A percentile compares a stretch with the other conserved stretches of the same genome.
Conservation (phyloP, 768 basidiomycete species). For the Xerocomellus dryophilus region DNA sequence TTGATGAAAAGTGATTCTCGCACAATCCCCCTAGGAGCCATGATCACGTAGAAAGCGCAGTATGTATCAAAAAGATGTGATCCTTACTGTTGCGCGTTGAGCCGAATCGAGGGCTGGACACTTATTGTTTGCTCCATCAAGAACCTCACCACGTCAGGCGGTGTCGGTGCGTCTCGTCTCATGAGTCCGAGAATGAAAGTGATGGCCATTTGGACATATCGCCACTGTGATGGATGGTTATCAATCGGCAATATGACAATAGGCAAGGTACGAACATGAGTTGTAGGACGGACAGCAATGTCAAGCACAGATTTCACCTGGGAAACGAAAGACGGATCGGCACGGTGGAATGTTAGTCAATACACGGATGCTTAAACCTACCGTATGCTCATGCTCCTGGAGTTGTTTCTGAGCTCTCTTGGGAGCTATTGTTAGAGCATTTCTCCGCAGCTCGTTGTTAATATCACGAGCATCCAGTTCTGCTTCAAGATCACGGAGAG, state of each 20-base stretch:
- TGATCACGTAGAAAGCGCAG: not conserved
- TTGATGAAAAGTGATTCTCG: slow-evolving; percentile 69
- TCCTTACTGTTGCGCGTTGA: slow-evolving; percentile 59
- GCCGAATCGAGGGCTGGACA: slow-evolving; percentile 66
- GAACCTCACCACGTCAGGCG: slow-evolving; percentile 55
- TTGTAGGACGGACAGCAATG: slow-evolving; percentile 57
- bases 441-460: slow-evolving; percentile 41
- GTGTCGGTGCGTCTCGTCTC: slow-evolving; percentile 56
- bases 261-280: slow-evolving; percentile 56
- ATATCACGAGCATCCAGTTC: slow-evolving; percentile 49
- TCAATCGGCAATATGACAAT: slow-evolving; percentile 3
- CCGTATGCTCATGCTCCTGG: slow-evolving; percentile 48
- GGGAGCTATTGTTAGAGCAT: slow-evolving; percentile 42
- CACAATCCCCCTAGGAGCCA: slow-evolving; percentile 52
- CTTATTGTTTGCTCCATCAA: slow-evolving; percentile 65
- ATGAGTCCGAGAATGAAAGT: slow-evolving; percentile 60
- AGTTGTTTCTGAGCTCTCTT: slow-evolving; percentile 45
- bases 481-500: slow-evolving; percentile 44
- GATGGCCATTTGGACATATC: slow-evolving; percentile 71
- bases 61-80: not conserved
- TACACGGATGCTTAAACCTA: slow-evolving; percentile 26
- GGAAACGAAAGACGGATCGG: slow-evolving; percentile 1
- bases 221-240: slow-evolving; percentile 54
- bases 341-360: not conserved
- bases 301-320: slow-evolving; percentile 62